A percentile compares a stretch with the other conserved stretches of the same genome.
Conservation (phyloP, 208 protist genomes). For the Trypanosoma theileri region DNA sequence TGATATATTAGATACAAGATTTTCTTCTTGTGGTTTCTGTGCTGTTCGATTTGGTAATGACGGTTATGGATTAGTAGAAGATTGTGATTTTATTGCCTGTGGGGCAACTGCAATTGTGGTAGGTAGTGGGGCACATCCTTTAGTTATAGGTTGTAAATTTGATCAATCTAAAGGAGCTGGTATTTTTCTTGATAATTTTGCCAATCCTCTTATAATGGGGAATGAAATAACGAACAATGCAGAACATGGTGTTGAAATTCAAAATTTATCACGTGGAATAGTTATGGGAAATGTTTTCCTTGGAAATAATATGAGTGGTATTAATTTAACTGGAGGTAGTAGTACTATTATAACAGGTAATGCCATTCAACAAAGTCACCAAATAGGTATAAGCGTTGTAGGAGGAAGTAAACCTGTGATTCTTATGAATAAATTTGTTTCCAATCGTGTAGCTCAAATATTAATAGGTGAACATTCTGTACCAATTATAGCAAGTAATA, state of each 20-base stretch:
- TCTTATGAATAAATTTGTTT: conserved; percentile 56
- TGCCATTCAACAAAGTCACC: conserved; percentile 49
- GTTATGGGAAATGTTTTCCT: conserved; percentile 77
- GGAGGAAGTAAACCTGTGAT: conserved; percentile 54
- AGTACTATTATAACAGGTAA: conserved; percentile 65
- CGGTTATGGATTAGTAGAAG: conserved; percentile 76
- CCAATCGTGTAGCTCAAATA: conserved; percentile 56
- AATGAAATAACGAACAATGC: conserved; percentile 71
- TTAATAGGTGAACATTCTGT: conserved; percentile 40
- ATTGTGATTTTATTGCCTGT: conserved; percentile 79
- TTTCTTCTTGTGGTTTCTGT: conserved; percentile 70
- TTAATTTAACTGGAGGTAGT: conserved; percentile 49
- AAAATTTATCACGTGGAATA: conserved; percentile 59
- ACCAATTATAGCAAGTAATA: conserved; percentile 74
- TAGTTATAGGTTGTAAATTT: conserved; percentile 85
- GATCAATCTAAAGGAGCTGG: conserved; percentile 50
- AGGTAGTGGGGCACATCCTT: conserved; percentile 66
- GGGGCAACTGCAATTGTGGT: conserved; percentile 72
- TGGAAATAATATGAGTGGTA: conserved; percentile 48
- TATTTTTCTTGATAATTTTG: conserved; percentile 73
- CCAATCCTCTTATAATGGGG: conserved; percentile 82
- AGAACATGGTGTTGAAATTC: conserved; percentile 57
- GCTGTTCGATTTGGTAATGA: conserved; percentile 75
- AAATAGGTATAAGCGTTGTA: conserved; percentile 40
- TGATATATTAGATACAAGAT: conserved; percentile 72